Evolutionary conservation across 352 stramenopile species (phyloP).

Genomic region (Phytopythium oedochilum): DNA sequence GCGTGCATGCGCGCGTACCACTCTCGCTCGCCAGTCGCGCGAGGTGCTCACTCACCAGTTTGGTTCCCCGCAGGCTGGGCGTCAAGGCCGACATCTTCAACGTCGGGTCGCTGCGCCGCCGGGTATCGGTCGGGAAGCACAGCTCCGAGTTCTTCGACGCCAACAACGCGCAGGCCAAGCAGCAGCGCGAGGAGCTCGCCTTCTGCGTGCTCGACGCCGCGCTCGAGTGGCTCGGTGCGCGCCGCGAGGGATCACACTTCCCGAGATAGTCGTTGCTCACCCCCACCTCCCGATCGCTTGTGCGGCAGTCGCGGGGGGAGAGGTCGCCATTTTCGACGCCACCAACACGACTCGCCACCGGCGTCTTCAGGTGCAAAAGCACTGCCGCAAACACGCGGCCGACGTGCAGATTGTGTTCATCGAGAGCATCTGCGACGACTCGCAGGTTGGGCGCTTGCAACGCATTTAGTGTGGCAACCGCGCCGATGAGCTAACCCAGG

Average conservation of each 20-base stretch:
- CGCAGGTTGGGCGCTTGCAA: constrained; percentile 8
- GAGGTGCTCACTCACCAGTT: too few species aligned
- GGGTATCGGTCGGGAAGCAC: constrained; percentile 53
- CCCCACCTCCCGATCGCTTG: too few species aligned
- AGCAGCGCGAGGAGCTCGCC: constrained; percentile 62
- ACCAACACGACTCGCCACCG: constrained; percentile 65
- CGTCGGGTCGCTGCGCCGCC: constrained; percentile 85
- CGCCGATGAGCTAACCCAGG: too few species aligned
- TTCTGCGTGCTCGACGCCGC: constrained; percentile 36
- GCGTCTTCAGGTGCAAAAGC: constrained; percentile 16
- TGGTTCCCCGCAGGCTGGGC: constrained; percentile 18
- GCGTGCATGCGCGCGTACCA: not conserved
- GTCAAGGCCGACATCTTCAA: constrained; percentile 85
- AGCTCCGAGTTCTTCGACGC: constrained; percentile 83
- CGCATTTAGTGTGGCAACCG: too few species aligned
- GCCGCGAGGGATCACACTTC: not conserved
- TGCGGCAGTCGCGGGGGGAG: constrained; percentile 21
- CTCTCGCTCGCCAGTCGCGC: too few species aligned
- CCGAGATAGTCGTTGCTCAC: too few species aligned
- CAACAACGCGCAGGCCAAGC: constrained; percentile 53
- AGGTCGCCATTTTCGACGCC: constrained; percentile 75
- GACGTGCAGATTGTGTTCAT: constrained; percentile 69
- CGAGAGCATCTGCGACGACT: constrained; percentile 81
- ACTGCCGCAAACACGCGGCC: constrained; percentile 13
- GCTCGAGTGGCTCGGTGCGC: constrained; percentile 32